Evolutionary conservation across 106 monocot genomes (phyloP).

Genomic region (Acanthochlamys bracteata): DNA sequence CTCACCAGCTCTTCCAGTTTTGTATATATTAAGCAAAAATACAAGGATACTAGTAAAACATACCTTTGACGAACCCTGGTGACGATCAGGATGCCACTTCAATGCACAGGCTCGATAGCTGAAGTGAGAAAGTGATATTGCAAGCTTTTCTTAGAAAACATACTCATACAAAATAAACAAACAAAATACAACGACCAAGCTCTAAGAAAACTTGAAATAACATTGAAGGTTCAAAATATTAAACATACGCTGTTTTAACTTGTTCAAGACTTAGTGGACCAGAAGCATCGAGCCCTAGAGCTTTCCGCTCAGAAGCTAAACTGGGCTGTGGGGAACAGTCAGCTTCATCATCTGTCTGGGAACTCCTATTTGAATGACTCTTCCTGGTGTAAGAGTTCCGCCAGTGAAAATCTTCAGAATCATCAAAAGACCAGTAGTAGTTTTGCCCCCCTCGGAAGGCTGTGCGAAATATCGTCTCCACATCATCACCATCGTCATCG

Average conservation of each 20-base stretch:
- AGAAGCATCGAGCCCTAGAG: slow-evolving; percentile 48
- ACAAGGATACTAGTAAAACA: background rate
- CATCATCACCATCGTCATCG: slow-evolving; percentile 56
- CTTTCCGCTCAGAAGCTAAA: slow-evolving; percentile 28
- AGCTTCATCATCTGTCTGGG: slow-evolving; percentile 45
- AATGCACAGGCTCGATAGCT: slow-evolving; percentile 87
- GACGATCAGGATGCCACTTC: slow-evolving; percentile 97
- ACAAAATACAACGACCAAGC: background rate
- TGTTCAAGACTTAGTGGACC: slow-evolving; percentile 63
- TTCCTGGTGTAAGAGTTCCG: slow-evolving; percentile 17
- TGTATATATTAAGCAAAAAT: background rate
- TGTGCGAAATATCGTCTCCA: slow-evolving; percentile 54
- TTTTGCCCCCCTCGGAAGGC: slow-evolving; percentile 31
- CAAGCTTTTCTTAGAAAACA: background rate
- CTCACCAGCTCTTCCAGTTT: background rate
- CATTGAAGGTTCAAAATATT: background rate
- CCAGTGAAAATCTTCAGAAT: slow-evolving; percentile 25
- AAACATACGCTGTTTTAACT: slow-evolving; percentile 66
- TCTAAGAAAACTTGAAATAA: no score
- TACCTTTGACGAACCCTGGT: slow-evolving; percentile 85
- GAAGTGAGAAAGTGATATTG: slow-evolving; percentile 1
- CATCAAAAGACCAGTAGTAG: slow-evolving; percentile 52
- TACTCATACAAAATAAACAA: background rate
- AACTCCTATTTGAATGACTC: slow-evolving; percentile 37
- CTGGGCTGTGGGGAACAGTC: slow-evolving; percentile 18